Conservation (phyloP, 2,329 filamentous ascomycete genomes). For the Leptosphaerulina australis region DNA sequence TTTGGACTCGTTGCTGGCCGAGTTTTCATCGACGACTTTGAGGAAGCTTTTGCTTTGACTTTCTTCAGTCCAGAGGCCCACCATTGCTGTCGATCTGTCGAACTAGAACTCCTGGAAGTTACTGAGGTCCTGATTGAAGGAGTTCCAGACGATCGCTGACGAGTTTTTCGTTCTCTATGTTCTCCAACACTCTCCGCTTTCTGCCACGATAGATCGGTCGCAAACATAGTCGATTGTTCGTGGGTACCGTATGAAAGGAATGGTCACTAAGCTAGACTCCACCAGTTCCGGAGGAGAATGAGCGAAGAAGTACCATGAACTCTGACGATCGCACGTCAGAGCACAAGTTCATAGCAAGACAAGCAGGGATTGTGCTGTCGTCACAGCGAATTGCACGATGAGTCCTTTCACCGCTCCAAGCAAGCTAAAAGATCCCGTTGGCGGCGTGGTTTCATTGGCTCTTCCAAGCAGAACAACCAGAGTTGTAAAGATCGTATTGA, state of each 20-base stretch:
- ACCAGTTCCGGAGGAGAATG: constrained; percentile 23
- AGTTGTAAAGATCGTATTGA: constrained; percentile 17
- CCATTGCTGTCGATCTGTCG: constrained; percentile 38
- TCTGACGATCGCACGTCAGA: constrained; percentile 27
- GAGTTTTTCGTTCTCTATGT: constrained; percentile 43
- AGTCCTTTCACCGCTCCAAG: constrained; percentile 22
- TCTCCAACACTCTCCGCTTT: constrained; percentile 48
- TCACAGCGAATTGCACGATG: constrained; percentile 32
- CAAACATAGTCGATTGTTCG: constrained; percentile 41
- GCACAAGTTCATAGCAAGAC: constrained; percentile 28
- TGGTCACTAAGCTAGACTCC: constrained; percentile 25
- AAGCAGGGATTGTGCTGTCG: constrained; percentile 32
- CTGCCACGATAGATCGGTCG: constrained; percentile 49
- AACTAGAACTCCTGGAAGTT: constrained; percentile 35
- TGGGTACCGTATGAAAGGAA: constrained; percentile 15
- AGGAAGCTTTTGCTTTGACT: constrained; percentile 27
- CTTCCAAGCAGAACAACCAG: constrained; percentile 21
- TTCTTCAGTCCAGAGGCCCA: constrained; percentile 45
- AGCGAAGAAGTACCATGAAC: constrained; percentile 20
- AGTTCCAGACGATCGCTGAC: constrained; percentile 32
- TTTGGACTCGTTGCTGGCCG: constrained; percentile 13
- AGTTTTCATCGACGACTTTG: constrained; percentile 9
- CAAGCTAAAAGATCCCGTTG: constrained; percentile 8
- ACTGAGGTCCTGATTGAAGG: constrained; percentile 36
- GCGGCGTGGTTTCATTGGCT: constrained; percentile 40